A percentile compares a stretch with the other conserved stretches of the same genome.
Evolutionary conservation across 169 alveolate species (phyloP).

Genomic region (Plasmodium gaboni): DNA sequence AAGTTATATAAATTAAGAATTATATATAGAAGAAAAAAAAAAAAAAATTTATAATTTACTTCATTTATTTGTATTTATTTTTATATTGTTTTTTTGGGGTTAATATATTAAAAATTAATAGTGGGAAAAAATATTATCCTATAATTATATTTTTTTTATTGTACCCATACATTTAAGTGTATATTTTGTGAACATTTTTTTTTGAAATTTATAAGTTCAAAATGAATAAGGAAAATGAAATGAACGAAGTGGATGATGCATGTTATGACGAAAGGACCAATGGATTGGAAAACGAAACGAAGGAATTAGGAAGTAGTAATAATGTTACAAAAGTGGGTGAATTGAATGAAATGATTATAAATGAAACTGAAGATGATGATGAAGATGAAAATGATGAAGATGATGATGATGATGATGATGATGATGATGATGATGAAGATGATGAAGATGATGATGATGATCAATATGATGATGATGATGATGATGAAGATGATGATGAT

Average conservation of each 20-base stretch:
- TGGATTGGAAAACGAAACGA: not conserved
- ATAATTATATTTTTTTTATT: no score
- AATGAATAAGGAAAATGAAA: not conserved
- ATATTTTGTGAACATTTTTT: no score
- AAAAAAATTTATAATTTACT: no score
- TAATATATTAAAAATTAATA: no score
- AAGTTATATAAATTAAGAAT: no score
- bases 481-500: not conserved
- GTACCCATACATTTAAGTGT: no score
- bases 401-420: not conserved
- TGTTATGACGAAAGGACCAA: not conserved
- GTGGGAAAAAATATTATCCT: no score
- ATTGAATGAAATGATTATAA: conserved; percentile 2
- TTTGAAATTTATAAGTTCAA: not conserved
- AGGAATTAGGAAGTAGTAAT: not conserved
- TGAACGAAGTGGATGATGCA: not conserved
- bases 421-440: not conserved
- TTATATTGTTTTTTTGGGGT: no score
- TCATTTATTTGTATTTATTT: no score
- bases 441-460: not conserved
- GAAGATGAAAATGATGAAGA: not conserved
- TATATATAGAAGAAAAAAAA: no score
- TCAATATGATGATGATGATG: not conserved
- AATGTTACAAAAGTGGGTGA: not conserved
- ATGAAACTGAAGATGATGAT: conserved; percentile 21